These are phyloP conservation scores for Clonostachys sp. DNA, from an alignment of 2,329 filamentous ascomycete species.

Conservation along the genomic window DNA sequence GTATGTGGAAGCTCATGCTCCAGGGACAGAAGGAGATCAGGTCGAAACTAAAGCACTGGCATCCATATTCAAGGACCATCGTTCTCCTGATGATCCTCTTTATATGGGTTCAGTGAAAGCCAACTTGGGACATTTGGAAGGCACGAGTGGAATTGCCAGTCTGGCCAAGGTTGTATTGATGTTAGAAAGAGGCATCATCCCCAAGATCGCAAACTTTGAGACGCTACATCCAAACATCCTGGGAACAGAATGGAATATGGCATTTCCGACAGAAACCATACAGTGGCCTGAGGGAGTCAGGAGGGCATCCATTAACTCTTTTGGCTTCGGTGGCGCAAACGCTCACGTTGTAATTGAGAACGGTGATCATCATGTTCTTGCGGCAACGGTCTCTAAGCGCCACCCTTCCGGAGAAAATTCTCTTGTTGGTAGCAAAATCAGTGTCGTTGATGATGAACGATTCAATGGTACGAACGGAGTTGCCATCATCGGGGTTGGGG, in stretches of 20 bases:
- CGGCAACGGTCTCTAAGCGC: background rate
- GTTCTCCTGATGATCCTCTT: background rate
- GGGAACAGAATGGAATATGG: constrained; percentile 21
- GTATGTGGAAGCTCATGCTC: constrained; percentile 48
- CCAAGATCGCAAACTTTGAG: constrained; percentile 8
- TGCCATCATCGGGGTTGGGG: background rate
- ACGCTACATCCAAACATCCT: constrained; percentile 4
- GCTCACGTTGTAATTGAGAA: constrained; percentile 10
- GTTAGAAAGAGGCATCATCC: constrained; percentile 9
- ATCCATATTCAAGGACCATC: constrained; percentile 5
- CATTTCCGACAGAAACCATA: background rate
- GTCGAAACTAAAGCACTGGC: constrained; percentile 29
- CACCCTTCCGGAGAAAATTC: no score
- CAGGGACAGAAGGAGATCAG: constrained; percentile 44
- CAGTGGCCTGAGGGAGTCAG: background rate
- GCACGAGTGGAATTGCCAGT: constrained; percentile 9
- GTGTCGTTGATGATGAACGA: no score
- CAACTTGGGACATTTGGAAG: constrained; percentile 11
- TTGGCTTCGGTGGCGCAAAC: constrained; percentile 12
- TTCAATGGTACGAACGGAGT: no score
- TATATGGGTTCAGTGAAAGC: constrained; percentile 8
- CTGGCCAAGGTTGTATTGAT: constrained; percentile 8
- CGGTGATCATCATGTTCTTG: constrained; percentile 1
- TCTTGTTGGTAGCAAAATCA: no score
- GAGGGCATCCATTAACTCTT: constrained; percentile 9